phyloP scores from a whole-genome alignment of 805 yeast genomes.

The Yamadazyma philogaea region DNA sequence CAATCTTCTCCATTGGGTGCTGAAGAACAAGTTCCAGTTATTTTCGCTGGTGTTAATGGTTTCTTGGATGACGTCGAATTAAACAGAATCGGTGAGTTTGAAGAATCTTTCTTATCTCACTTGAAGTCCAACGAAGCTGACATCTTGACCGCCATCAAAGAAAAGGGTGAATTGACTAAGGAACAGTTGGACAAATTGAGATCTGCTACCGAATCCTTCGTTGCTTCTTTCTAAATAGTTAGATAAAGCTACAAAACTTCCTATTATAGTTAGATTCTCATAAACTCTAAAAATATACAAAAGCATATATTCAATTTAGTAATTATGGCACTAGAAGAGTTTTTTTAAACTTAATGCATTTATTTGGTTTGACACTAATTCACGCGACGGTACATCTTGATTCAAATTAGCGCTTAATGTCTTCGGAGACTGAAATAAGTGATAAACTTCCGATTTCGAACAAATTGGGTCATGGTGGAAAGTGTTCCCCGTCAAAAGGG shows the following conservation, averaged over 20 bases:
- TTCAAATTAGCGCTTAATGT: too few species aligned
- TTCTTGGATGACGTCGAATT: conserved; percentile 85
- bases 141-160: conserved; percentile 78
- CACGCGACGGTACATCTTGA: too few species aligned
- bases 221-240: conserved; percentile 68
- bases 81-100: conserved; percentile 85
- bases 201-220: conserved; percentile 88
- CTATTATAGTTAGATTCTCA: conserved; percentile 6
- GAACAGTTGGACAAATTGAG: conserved; percentile 85
- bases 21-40: conserved; percentile 98
- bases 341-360: background rate
- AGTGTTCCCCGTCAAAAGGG: too few species aligned
- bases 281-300: conserved; percentile 10
- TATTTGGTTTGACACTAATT: background rate
- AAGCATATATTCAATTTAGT: conserved; percentile 12
- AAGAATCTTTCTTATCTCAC: conserved; percentile 87
- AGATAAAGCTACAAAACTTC: background rate
- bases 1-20: conserved; percentile 97
- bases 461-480: too few species aligned
- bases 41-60: conserved; percentile 99
- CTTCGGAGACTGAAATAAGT: too few species aligned
- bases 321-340: too few species aligned
- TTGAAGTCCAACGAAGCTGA: conserved; percentile 87
- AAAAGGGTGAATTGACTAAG: conserved; percentile 85
- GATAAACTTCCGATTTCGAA: too few species aligned